Percentiles rank a stretch among this genome's conserved stretches.
These are phyloP conservation scores for Lyophyllum semitale DNA, from an alignment of 768 basidiomycete genomes.

Conservation along the genomic window DNA sequence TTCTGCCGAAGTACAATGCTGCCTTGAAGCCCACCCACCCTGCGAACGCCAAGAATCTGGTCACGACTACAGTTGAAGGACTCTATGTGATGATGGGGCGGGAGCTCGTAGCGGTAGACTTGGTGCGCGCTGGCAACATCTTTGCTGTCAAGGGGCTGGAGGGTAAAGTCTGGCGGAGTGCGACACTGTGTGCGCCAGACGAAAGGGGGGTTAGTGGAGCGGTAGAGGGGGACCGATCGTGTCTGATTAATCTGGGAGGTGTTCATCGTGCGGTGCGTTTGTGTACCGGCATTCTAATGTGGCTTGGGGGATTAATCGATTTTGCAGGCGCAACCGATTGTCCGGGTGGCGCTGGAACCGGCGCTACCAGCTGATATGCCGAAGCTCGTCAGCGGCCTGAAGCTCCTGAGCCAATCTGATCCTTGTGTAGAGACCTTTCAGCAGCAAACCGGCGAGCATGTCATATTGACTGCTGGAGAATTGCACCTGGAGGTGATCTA, in stretches of 20 bases:
- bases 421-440: slow-evolving; percentile 98
- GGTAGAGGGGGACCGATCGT: slow-evolving; percentile 39
- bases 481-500: slow-evolving; percentile 84
- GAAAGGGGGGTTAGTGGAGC: slow-evolving; percentile 40
- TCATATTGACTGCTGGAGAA: slow-evolving; percentile 95
- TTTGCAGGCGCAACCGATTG: slow-evolving; percentile 80
- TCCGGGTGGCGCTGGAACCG: slow-evolving; percentile 93
- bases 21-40: slow-evolving; percentile 64
- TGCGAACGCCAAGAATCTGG: slow-evolving; percentile 64
- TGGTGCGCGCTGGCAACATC: slow-evolving; percentile 89
- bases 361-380: slow-evolving; percentile 81
- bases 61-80: slow-evolving; percentile 63
- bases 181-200: slow-evolving; percentile 79
- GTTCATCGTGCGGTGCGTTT: slow-evolving; percentile 61
- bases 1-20: slow-evolving; percentile 86
- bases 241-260: slow-evolving; percentile 80
- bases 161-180: slow-evolving; percentile 87
- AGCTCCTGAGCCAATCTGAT: slow-evolving; percentile 90
- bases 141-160: slow-evolving; percentile 91
- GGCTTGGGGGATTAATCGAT: slow-evolving; percentile 6
- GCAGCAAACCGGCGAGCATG: slow-evolving; percentile 96
- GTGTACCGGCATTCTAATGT: not conserved
- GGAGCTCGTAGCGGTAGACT: slow-evolving; percentile 82
- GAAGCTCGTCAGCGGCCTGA: slow-evolving; percentile 84
- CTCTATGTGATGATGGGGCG: slow-evolving; percentile 98